Base-by-base conservation (phyloP, 768 basidiomycete species). In the Myochromella boudieri region DNA sequence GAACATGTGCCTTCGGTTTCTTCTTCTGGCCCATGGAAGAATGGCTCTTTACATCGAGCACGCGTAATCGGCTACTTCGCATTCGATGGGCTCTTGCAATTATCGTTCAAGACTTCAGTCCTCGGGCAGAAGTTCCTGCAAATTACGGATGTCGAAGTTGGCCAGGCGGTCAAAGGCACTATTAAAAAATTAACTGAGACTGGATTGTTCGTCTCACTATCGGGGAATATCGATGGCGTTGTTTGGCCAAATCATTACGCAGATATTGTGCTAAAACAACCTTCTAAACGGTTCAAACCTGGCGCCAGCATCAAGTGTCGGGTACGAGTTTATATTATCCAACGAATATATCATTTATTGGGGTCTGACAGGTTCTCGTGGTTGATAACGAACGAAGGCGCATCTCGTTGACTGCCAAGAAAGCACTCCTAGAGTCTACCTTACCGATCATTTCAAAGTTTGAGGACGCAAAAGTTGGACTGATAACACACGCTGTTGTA, bases 231-330 rank as follows among this genome's bases (percentile, higher is more conserved):
- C 25, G 92, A 97, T 59, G 97, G 91, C 22, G 86, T 97, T 21
- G 76, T 97, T 17, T 97, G 91, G 89, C 94, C 95, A 0, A 80
- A 84, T 51, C 97, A 98, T 62, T 97, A 90, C 62, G 93, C 97
- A 9, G 97, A 99, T 64, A 94, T 98, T 58, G 63, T 71, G n/a
- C 76, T 98, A 56, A 97, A 94, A 61, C 89, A 97, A 62, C 95
- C 95, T 8, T 83, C 91, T 33, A 91, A 85, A 68, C 79, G 86
- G 50, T 99, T 97, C 72, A 94, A 91, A 60, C 70, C 77, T 17
- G 95, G 94, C 20, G 75, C 77, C 3, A 78, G 62, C 42, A 87
- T 97, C 65, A 95, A 89, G 69, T 94, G 91, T 56, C 73, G 91
- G 48, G 94, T 93, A 67, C 6, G 85, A 68, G 1, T 20, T 42